These are phyloP conservation scores for Xylaria multiplex DNA, from an alignment of 2,329 filamentous ascomycete genomes.

Conservation along the genomic window DNA sequence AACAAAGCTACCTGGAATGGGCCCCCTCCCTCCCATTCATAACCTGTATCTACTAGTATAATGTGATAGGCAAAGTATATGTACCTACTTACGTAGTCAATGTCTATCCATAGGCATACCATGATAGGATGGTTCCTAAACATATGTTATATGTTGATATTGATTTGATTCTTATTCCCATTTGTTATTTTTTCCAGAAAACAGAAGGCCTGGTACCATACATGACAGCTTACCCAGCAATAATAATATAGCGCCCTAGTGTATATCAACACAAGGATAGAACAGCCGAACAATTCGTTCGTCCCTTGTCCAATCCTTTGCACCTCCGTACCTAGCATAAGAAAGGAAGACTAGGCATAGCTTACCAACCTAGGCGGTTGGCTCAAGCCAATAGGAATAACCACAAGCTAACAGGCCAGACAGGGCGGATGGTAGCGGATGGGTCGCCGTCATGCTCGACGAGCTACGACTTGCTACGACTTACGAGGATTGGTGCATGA, in stretches of 20 bases:
- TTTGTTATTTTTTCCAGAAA: no score
- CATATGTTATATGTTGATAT: not conserved
- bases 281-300: constrained; percentile 18
- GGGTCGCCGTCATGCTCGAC: constrained; percentile 10
- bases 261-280: constrained; percentile 17
- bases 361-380: constrained; percentile 10
- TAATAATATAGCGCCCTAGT: constrained; percentile 1
- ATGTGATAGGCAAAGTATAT: not conserved
- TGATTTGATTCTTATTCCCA: not conserved
- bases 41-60: not conserved
- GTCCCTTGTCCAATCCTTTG: constrained; percentile 20
- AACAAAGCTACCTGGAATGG: no score
- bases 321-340: constrained; percentile 22
- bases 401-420: constrained; percentile 3
- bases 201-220: not conserved
- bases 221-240: constrained; percentile 6
- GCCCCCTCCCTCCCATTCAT: no score
- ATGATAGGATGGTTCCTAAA: not conserved
- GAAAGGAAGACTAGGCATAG: constrained; percentile 20
- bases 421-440: constrained; percentile 13
- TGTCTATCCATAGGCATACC: not conserved
- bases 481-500: constrained; percentile 20
- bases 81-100: not conserved
- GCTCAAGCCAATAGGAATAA: constrained; percentile 24
- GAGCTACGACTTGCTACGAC: not conserved